Percentiles rank a stretch among this genome's conserved stretches.
These are phyloP conservation scores for Hirschfeldia incana DNA, from an alignment of 345 rosid species.

Conservation along the genomic window DNA sequence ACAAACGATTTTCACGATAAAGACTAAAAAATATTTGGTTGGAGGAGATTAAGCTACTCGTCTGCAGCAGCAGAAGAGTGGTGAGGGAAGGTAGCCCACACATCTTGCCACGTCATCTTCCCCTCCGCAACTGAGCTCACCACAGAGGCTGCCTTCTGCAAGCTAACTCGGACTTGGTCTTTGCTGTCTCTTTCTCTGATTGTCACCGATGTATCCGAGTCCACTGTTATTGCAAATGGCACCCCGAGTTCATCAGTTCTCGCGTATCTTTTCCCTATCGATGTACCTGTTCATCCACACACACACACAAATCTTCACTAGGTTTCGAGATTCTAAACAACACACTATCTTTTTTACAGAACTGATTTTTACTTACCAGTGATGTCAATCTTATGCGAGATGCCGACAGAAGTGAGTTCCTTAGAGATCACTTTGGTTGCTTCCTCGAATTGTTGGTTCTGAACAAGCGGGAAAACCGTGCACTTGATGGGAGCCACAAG, in stretches of 20 bases:
- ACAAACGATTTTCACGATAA: constrained; percentile 9
- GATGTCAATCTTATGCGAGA: constrained; percentile 89
- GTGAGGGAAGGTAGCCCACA: constrained; percentile 72
- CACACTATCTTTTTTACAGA: not conserved
- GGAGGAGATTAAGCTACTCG: constrained; percentile 40
- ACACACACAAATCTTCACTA: not conserved
- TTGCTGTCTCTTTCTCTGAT: constrained; percentile 93
- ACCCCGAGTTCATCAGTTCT: constrained; percentile 95
- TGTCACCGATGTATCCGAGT: constrained; percentile 66
- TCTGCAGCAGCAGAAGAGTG: constrained; percentile 62
- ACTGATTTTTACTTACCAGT: constrained; percentile 57
- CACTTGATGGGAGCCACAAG: constrained; percentile 92
- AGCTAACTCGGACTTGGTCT: constrained; percentile 75
- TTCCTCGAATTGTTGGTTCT: constrained; percentile 78
- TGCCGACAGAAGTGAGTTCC: constrained; percentile 71
- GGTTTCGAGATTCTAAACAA: not conserved
- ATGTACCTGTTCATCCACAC: constrained; percentile 55
- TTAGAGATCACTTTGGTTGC: constrained; percentile 70
- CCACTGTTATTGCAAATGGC: constrained; percentile 91
- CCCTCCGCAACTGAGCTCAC: constrained; percentile 70
- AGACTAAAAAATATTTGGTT: not conserved
- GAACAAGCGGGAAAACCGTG: constrained; percentile 91
- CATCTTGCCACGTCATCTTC: constrained; percentile 70
- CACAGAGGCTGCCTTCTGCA: constrained; percentile 65
- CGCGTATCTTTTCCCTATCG: constrained; percentile 93